A percentile compares a stretch with the other conserved stretches of the same genome.
These are phyloP conservation scores for Boletellus sp. DNA, from an alignment of 768 basidiomycete genomes.

Conservation along the genomic window DNA sequence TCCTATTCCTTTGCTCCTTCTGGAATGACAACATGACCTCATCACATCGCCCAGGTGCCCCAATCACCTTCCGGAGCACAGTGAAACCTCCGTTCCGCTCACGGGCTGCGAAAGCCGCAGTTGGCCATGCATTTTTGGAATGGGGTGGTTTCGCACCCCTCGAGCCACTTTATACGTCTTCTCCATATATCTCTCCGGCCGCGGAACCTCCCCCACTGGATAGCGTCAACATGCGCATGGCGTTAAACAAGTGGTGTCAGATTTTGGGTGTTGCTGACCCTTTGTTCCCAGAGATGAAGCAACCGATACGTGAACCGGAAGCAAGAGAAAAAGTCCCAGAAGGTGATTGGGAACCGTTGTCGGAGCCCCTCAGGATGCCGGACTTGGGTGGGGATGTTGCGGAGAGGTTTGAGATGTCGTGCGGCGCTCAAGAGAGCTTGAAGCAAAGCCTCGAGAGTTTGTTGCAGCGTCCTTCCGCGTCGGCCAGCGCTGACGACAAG, in stretches of 20 bases:
- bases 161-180: slow-evolving; percentile 27
- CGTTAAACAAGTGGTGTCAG: slow-evolving; percentile 34
- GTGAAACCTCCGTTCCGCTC: slow-evolving; percentile 28
- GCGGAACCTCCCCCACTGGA: slow-evolving; percentile 15
- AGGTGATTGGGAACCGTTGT: slow-evolving; percentile 25
- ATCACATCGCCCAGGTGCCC: slow-evolving; percentile 7
- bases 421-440: slow-evolving; percentile 14
- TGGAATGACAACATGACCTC: neutral
- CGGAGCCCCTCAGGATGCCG: slow-evolving; percentile 11
- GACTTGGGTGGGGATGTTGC: neutral
- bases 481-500: neutral
- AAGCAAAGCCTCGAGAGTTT: slow-evolving; percentile 23
- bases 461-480: slow-evolving; percentile 10
- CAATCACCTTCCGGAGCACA: slow-evolving; percentile 21
- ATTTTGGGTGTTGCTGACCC: slow-evolving; percentile 31
- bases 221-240: slow-evolving; percentile 28
- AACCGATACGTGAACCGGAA: slow-evolving; percentile 1
- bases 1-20: slow-evolving; percentile 3
- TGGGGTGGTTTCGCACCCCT: slow-evolving; percentile 32
- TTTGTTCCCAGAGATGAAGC: slow-evolving; percentile 29
- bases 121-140: slow-evolving; percentile 31
- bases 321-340: neutral
- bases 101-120: slow-evolving; percentile 26
- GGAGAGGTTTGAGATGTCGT: slow-evolving; percentile 5
- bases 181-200: slow-evolving; percentile 22